Percentiles rank a stretch among this genome's conserved stretches.
Conservation (phyloP, 1,284 basidiomycete species). For the Pseudomicrostroma phylloplanum region DNA sequence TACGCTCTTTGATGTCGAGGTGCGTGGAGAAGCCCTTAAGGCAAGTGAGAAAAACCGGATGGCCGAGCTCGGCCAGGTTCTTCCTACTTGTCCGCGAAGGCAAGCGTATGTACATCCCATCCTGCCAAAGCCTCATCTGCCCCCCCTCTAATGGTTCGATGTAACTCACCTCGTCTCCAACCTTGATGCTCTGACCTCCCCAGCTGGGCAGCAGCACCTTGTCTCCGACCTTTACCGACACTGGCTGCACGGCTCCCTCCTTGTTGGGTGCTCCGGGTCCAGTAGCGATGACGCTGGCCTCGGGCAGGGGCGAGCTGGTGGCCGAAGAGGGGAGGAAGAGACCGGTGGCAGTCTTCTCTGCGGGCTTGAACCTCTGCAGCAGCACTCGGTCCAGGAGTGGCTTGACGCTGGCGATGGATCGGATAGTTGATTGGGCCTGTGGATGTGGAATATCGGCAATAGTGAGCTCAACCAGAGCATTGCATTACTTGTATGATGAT, state of each 20-base stretch:
- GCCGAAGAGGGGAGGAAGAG: constrained; percentile 87
- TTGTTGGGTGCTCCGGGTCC: constrained; percentile 87
- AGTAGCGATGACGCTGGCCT: constrained; percentile 91
- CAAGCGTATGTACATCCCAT: neutral
- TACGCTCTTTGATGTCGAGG: neutral
- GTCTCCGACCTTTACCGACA: constrained; percentile 78
- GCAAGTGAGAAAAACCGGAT: neutral
- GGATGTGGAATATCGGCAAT: constrained; percentile 40
- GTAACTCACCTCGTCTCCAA: constrained; percentile 81
- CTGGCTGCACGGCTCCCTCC: constrained; percentile 71
- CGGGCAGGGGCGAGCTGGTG: constrained; percentile 76
- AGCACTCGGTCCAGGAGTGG: constrained; percentile 94
- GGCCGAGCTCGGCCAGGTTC: neutral
- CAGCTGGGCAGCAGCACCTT: constrained; percentile 87
- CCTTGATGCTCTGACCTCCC: constrained; percentile 92
- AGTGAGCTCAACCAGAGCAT: neutral
- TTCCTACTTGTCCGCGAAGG: neutral
- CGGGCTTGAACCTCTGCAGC: constrained; percentile 93
- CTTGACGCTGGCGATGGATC: constrained; percentile 79
- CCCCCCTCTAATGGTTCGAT: neutral
- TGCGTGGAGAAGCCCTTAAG: neutral
- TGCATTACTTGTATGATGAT: no score
- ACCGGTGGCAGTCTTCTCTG: constrained; percentile 56
- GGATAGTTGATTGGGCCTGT: constrained; percentile 56
- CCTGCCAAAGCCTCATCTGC: neutral